Evolutionary conservation across 169 alveolate species (phyloP), one percentile per base, ranked within the genome.

Genomic region (Cryptosporidium baileyi): DNA sequence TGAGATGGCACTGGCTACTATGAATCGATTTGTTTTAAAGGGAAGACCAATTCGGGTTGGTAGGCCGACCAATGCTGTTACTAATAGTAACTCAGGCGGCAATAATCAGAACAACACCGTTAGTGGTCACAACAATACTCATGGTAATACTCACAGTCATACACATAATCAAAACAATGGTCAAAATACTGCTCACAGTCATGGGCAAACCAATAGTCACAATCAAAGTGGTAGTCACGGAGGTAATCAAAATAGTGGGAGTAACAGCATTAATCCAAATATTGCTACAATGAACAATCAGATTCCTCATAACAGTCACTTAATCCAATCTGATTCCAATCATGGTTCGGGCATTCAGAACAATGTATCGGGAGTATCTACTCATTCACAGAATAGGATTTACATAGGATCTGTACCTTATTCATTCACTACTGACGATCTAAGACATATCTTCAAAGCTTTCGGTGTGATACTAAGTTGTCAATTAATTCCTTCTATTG

Each of bases 381-480:
- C 67, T 38, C 74, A 43, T 22, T 63, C 90, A 19, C 82, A 61
- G 24, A 89, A 85, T 36, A 81, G 93, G 19, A 89, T 90, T n/a
- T 90, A 90, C 51, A 89, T 90, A 34, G 93, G 93, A n/a, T 82
- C 81, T 45, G 92, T 90, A 13, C 93, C 93, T 26, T 90, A 62
- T 65, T 61, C 82, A 28, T 90, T 90, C 65, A 61, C 92, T 28
- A 47, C 91, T 22, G 91, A 85, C 28, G 93, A 90, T 60, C 43
- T 90, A 28, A 85, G 90, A 81, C 82, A 90, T 34, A 90, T 90
- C 19, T 90, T 90, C 80, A 80, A 82, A 54, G 91, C 81, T 34
- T 90, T 90, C 44, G 93, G 93, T 15, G 80, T 80, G 1, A 90
- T 90, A 59, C 80, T 90, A 45, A 80, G 89, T 40, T 90, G 93